These are phyloP conservation scores for Sarcodon sp. DNA, from an alignment of 768 basidiomycete species.

Conservation along the genomic window DNA sequence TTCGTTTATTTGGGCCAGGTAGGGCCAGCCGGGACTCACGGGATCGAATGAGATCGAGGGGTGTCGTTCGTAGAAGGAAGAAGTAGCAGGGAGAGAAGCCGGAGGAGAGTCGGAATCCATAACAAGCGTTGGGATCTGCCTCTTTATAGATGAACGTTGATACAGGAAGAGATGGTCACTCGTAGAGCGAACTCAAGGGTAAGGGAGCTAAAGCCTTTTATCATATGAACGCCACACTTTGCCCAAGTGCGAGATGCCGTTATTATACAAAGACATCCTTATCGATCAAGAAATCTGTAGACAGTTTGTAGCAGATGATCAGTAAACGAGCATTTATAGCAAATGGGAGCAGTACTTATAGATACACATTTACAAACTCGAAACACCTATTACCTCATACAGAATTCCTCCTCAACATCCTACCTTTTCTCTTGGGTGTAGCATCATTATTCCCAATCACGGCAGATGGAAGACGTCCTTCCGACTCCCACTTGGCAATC, in stretches of 20 bases:
- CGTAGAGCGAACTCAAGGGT: not conserved
- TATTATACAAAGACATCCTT: no score
- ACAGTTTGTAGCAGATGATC: no score
- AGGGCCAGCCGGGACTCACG: conserved; percentile 7
- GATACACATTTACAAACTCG: not conserved
- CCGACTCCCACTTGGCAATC: conserved; percentile 67
- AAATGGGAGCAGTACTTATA: no score
- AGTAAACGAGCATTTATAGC: no score
- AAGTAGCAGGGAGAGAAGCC: not conserved
- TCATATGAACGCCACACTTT: not conserved
- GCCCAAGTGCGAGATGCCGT: no score
- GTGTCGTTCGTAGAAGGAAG: conserved; percentile 6
- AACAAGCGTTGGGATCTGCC: not conserved
- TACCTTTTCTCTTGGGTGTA: conserved; percentile 49
- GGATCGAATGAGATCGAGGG: conserved; percentile 3
- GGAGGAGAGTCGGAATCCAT: not conserved
- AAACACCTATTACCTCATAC: conserved; percentile 16
- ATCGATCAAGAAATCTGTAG: no score
- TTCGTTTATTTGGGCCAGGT: conserved; percentile 14
- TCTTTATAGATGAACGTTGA: not conserved
- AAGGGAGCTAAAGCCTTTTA: not conserved
- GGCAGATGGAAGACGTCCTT: conserved; percentile 72
- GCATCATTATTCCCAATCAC: conserved; percentile 47
- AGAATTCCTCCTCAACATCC: conserved; percentile 70
- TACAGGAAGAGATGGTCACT: not conserved